Evolutionary conservation across 371 early-diverging fungal genomes (phyloP).

Genomic region (Chytridium lagenaria): DNA sequence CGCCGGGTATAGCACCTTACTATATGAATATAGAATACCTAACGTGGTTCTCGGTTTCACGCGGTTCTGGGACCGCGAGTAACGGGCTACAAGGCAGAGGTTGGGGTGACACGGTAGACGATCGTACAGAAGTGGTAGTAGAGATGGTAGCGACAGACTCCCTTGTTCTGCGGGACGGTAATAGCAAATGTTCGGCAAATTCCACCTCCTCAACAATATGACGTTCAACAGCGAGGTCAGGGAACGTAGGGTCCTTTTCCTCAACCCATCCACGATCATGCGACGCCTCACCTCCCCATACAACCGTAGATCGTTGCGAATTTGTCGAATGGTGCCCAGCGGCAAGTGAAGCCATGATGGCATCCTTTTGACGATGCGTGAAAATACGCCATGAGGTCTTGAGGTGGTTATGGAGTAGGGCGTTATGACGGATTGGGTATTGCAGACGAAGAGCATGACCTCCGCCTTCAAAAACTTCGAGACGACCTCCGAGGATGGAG

Average conservation of each 20-base stretch:
- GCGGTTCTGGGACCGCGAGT: background rate
- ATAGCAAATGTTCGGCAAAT: background rate
- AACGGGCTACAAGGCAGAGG: background rate
- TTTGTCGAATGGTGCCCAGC: constrained; percentile 8
- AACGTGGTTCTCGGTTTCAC: background rate
- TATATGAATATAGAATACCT: background rate
- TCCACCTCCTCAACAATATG: constrained; percentile 19
- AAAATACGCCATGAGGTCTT: constrained; percentile 6
- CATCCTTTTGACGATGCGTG: constrained; percentile 10
- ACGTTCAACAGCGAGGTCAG: constrained; percentile 7
- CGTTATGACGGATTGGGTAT: constrained; percentile 42
- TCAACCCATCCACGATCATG: constrained; percentile 27
- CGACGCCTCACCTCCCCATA: constrained; percentile 18
- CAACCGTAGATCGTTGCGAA: background rate
- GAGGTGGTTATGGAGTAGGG: constrained; percentile 30
- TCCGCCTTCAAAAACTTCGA: constrained; percentile 40
- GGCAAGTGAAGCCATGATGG: constrained; percentile 5
- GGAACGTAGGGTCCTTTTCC: constrained; percentile 26
- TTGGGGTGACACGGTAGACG: background rate
- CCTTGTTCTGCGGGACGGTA: background rate
- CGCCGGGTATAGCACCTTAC: background rate
- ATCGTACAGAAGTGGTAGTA: background rate
- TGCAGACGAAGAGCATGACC: constrained; percentile 45
- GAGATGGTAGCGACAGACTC: background rate
- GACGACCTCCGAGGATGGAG: constrained; percentile 31